phyloP scores from a whole-genome alignment of 805 yeast genomes.

The Blastobotrys chiropterorum region DNA sequence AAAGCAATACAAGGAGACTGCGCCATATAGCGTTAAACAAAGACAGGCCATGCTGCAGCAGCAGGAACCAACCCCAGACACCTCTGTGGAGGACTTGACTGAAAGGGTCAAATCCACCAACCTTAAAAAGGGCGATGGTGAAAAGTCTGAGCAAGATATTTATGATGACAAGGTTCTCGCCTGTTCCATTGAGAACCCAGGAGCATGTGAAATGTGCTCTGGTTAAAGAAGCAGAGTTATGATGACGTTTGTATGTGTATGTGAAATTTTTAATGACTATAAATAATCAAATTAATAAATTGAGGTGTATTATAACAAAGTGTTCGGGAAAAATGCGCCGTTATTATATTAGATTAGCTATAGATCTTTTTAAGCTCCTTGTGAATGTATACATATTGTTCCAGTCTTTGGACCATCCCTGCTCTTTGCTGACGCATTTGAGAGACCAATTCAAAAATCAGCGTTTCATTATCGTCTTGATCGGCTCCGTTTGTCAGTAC shows the following conservation, averaged over 20 bases:
- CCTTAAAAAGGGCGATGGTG: constrained; percentile 22
- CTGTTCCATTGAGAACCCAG: constrained; percentile 95
- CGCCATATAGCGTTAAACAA: not conserved
- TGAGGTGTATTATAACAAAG: no score
- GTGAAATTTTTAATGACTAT: constrained; percentile 4
- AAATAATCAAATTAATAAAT: not conserved
- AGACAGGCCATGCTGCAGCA: not conserved
- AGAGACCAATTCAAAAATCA: constrained; percentile 19
- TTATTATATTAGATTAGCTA: no score
- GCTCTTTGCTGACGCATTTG: constrained; percentile 36
- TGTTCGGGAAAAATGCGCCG: no score
- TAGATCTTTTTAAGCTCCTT: constrained; percentile 21
- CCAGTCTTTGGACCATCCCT: constrained; percentile 37
- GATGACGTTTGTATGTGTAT: not conserved
- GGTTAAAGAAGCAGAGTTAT: constrained; percentile 49
- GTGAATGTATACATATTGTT: constrained; percentile 35
- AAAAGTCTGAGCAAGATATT: constrained; percentile 62
- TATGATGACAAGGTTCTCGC: constrained; percentile 91
- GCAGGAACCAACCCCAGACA: constrained; percentile 3
- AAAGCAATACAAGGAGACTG: constrained; percentile 17
- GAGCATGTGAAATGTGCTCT: constrained; percentile 98
- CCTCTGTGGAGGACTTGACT: constrained; percentile 8
- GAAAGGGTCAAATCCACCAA: constrained; percentile 7
- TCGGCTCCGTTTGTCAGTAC: constrained; percentile 20
- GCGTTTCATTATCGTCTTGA: not conserved